These are phyloP conservation scores for Talaromyces sp. DNA, from an alignment of 2,329 filamentous ascomycete genomes.

Conservation along the genomic window DNA sequence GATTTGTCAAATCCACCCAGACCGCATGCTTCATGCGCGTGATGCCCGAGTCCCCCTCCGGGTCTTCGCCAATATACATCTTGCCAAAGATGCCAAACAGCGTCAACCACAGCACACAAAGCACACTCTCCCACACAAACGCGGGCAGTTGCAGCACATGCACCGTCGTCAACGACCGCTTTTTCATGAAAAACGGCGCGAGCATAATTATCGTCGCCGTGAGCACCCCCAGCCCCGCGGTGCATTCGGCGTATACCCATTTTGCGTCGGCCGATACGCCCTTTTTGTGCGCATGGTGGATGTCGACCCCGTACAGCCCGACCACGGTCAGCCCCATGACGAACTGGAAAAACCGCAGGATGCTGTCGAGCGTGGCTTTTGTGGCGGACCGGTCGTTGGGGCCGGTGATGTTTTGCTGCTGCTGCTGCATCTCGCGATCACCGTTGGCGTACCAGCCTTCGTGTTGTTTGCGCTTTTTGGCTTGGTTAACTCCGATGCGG, in stretches of 20 bases:
- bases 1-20: slow-evolving; percentile 72
- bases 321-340: slow-evolving; percentile 70
- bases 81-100: slow-evolving; percentile 80
- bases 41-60: slow-evolving; percentile 58
- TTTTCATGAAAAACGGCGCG: slow-evolving; percentile 47
- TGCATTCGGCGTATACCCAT: slow-evolving; percentile 75
- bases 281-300: slow-evolving; percentile 50
- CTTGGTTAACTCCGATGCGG: slow-evolving; percentile 22
- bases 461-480: slow-evolving; percentile 22
- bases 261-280: slow-evolving; percentile 54
- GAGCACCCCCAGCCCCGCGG: slow-evolving; percentile 60
- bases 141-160: slow-evolving; percentile 27
- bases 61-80: slow-evolving; percentile 68
- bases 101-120: slow-evolving; percentile 74
- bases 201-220: slow-evolving; percentile 62
- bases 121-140: slow-evolving; percentile 64
- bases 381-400: slow-evolving; percentile 12
- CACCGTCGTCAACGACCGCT: slow-evolving; percentile 24
- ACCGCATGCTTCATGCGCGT: slow-evolving; percentile 79
- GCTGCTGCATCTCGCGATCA: not conserved
- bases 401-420: not conserved
- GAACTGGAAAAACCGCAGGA: slow-evolving; percentile 71
- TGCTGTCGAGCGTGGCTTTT: slow-evolving; percentile 20
- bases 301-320: slow-evolving; percentile 70
- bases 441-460: slow-evolving; percentile 1